A percentile compares a stretch with the other conserved stretches of the same genome.
These are phyloP conservation scores for Dothideomycetes sp. DNA, from an alignment of 2,329 filamentous ascomycete genomes.

Conservation along the genomic window DNA sequence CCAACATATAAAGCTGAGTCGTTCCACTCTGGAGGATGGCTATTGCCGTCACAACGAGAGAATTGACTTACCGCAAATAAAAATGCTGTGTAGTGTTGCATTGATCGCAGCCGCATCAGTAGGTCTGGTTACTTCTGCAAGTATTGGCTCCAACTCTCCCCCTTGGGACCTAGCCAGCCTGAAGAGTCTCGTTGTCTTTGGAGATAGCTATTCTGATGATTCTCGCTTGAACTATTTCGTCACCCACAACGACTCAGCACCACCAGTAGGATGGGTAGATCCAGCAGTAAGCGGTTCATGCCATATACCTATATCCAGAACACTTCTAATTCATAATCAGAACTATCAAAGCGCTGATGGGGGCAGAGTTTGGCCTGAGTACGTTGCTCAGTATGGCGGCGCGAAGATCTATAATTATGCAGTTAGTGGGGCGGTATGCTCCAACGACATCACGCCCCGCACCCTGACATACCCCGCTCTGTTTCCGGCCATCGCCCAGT, in stretches of 20 bases:
- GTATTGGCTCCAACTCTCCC: too few relatives aligned
- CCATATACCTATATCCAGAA: not conserved
- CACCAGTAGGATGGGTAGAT: constrained; percentile 49
- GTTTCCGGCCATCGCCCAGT: constrained; percentile 46
- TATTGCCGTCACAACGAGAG: too few relatives aligned
- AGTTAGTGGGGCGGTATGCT: constrained; percentile 61
- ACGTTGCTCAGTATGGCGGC: constrained; percentile 49
- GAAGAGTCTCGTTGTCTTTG: constrained; percentile 57
- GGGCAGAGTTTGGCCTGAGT: constrained; percentile 58
- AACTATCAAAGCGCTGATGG: constrained; percentile 46
- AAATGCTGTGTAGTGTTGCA: too few relatives aligned
- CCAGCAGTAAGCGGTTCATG: constrained; percentile 27
- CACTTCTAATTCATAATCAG: constrained; percentile 6
- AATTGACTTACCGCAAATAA: too few relatives aligned
- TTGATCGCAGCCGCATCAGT: too few relatives aligned
- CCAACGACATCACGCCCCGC: constrained; percentile 54
- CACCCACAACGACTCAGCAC: constrained; percentile 44
- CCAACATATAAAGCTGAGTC: too few relatives aligned
- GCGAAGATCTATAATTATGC: constrained; percentile 57
- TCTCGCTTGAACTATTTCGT: constrained; percentile 54
- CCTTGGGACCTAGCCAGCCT: constrained; percentile 38
- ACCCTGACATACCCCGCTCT: constrained; percentile 39
- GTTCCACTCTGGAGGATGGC: too few relatives aligned
- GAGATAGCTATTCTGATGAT: constrained; percentile 69
- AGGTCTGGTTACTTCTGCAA: too few relatives aligned